phyloP scores from a whole-genome alignment of 2,329 filamentous ascomycete species.

The Davidsoniella neocaledoniae region DNA sequence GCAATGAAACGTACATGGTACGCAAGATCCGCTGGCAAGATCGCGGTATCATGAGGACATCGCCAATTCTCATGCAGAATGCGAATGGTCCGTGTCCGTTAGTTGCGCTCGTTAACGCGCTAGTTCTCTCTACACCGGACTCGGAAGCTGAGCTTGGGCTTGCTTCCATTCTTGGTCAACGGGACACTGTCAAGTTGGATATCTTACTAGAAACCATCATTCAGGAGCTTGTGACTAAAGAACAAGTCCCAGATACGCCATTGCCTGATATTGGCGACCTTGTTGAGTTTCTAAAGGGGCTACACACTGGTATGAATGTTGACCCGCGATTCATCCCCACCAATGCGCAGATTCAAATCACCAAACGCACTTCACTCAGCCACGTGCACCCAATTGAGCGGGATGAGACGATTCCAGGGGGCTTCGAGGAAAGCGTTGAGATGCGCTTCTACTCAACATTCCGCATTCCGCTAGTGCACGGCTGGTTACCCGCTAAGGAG shows the following conservation, averaged over 20 bases:
- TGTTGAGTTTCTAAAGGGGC: conserved; percentile 68
- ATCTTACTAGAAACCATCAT: conserved; percentile 78
- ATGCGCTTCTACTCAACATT: conserved; percentile 89
- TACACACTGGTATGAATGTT: conserved; percentile 96
- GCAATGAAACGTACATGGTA: conserved; percentile 71
- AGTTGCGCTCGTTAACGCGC: conserved; percentile 80
- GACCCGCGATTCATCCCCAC: conserved; percentile 72
- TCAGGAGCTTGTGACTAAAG: conserved; percentile 74
- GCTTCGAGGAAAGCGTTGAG: conserved; percentile 73
- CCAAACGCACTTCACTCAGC: conserved; percentile 34
- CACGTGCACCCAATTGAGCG: conserved; percentile 34
- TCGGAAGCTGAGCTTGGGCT: background rate
- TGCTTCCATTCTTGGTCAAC: conserved; percentile 43
- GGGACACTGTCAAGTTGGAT: conserved; percentile 77
- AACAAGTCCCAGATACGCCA: conserved; percentile 38
- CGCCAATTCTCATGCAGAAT: conserved; percentile 83
- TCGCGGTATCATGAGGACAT: conserved; percentile 49
- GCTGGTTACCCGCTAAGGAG: conserved; percentile 62
- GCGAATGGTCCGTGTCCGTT: conserved; percentile 88
- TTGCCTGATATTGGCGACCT: conserved; percentile 79
- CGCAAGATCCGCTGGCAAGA: conserved; percentile 84
- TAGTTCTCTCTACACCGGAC: conserved; percentile 43
- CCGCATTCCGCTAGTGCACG: conserved; percentile 74
- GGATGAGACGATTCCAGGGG: conserved; percentile 41
- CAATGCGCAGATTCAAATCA: conserved; percentile 27